Base-by-base conservation (phyloP, 2,329 filamentous ascomycete species). In the Harringtonia aguacate region DNA sequence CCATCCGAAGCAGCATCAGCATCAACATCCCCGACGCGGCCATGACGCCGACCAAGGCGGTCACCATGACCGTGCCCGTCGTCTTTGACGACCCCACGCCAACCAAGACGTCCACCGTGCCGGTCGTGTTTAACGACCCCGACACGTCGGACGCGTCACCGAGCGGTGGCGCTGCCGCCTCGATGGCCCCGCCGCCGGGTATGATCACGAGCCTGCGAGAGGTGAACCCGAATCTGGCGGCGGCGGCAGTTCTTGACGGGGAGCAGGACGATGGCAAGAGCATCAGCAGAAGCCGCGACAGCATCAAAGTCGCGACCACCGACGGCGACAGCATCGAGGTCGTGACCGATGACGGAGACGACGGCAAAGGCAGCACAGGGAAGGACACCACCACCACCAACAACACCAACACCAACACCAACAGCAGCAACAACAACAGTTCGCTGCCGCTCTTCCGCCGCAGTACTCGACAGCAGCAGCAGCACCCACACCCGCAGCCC, bases 181-280 rank as follows among this genome's bases (percentile, higher is more conserved):
- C 24, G 7, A 10, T 10, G 24, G 24, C 24, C 24, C 10, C 27
- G 36, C 31, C 17, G 7, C 28, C 10, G 42, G 35, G 59, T 14
- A 52, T 65, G 24, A 61, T 59, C 47, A 65, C 60, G 58, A 73
- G 71, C 50, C 65, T 78, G 38, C 69, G 73, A 34, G 75, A 78
- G 55, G 65, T 78, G 30, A 71, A 77, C 55, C 72, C 72, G 29
- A 69, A 62, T 49, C 46, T 66, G 45, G 61, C 62, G n/a, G 60
- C 61, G 14, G 57, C 56, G 18, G 53, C 57, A 9, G 53, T 61
- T 22, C 50, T 72, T 46, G 69, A 74, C 38, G 59, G 43, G n/a
- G 28, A 30, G 17, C 29, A 21, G 10, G n/a, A n/a, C 27, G 35
- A 14, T 31, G 13, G 9, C 15, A 28, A 17, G 27, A 29, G 43